Percentiles rank a stretch among this genome's conserved stretches.
These are phyloP conservation scores for Draba incana DNA, from an alignment of 345 rosid species.

Conservation along the genomic window DNA sequence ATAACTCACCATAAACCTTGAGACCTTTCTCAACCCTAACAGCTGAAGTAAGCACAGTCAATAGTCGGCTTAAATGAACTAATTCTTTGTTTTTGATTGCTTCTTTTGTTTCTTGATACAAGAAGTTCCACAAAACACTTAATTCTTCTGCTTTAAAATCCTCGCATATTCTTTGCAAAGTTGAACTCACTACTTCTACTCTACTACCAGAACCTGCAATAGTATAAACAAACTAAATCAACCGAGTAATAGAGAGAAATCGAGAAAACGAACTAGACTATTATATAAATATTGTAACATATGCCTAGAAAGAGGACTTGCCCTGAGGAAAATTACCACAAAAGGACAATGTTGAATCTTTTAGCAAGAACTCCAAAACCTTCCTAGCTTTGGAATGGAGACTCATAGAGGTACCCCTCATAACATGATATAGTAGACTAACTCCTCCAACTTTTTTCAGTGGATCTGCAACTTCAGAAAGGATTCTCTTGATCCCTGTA, in stretches of 20 bases:
- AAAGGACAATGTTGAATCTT: conserved; percentile 47
- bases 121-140: conserved; percentile 55
- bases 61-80: conserved; percentile 50
- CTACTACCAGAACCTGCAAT: conserved; percentile 50
- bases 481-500: conserved; percentile 61
- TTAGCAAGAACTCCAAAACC: conserved; percentile 53
- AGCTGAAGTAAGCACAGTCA: conserved; percentile 53
- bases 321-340: conserved; percentile 60
- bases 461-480: conserved; percentile 56
- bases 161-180: conserved; percentile 59
- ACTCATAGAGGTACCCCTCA: conserved; percentile 58
- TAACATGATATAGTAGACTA: conserved; percentile 57
- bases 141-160: conserved; percentile 55
- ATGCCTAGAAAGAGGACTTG: conserved; percentile 35
- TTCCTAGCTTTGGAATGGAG: conserved; percentile 69
- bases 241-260: neutral
- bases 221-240: neutral
- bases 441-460: conserved; percentile 56
- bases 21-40: conserved; percentile 49
- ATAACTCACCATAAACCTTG: conserved; percentile 56
- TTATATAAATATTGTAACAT: neutral
- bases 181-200: conserved; percentile 56
- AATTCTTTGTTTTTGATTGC: conserved; percentile 34
- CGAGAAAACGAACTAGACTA: neutral
- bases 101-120: conserved; percentile 50